These are phyloP conservation scores for Chrysosporium queenslandicum DNA, from an alignment of 2,329 filamentous ascomycete genomes.

Conservation along the genomic window DNA sequence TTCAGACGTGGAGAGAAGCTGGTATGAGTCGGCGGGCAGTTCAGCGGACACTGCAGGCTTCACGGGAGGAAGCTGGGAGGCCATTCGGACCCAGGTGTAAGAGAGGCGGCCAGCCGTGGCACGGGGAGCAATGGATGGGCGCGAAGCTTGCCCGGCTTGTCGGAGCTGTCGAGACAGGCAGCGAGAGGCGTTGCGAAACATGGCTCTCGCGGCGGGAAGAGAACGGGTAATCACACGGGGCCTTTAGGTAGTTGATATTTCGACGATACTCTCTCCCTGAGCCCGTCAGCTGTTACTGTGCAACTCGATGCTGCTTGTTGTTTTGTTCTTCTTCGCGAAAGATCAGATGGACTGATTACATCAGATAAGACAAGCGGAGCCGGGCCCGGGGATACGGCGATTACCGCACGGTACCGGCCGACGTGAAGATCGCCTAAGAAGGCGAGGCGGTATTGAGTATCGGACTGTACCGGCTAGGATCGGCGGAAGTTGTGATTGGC, in stretches of 20 bases:
- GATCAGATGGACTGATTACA: neutral
- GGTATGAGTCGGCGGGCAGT: slow-evolving; percentile 67
- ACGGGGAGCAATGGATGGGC: slow-evolving; percentile 19
- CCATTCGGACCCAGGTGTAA: slow-evolving; percentile 42
- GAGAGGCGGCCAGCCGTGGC: slow-evolving; percentile 28
- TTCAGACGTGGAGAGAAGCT: slow-evolving; percentile 65
- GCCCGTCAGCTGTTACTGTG: no score
- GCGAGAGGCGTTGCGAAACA: slow-evolving; percentile 31
- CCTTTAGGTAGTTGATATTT: no score
- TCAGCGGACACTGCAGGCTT: slow-evolving; percentile 52
- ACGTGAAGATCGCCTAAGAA: neutral
- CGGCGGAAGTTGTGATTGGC: slow-evolving; percentile 2
- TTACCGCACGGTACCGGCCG: neutral
- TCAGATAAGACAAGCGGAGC: slow-evolving; percentile 2
- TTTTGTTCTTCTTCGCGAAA: neutral
- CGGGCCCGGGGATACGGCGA: neutral
- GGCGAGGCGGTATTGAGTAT: neutral
- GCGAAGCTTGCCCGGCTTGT: slow-evolving; percentile 14
- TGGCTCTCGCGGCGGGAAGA: slow-evolving; percentile 15
- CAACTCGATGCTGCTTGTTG: no score
- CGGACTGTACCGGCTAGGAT: slow-evolving; percentile 6
- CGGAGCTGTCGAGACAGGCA: slow-evolving; percentile 28
- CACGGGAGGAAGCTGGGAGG: slow-evolving; percentile 45
- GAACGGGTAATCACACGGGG: no score
- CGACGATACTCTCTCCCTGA: no score